These are phyloP conservation scores for Stromatinia cepivora DNA, from an alignment of 2,329 filamentous ascomycete species.

Conservation along the genomic window DNA sequence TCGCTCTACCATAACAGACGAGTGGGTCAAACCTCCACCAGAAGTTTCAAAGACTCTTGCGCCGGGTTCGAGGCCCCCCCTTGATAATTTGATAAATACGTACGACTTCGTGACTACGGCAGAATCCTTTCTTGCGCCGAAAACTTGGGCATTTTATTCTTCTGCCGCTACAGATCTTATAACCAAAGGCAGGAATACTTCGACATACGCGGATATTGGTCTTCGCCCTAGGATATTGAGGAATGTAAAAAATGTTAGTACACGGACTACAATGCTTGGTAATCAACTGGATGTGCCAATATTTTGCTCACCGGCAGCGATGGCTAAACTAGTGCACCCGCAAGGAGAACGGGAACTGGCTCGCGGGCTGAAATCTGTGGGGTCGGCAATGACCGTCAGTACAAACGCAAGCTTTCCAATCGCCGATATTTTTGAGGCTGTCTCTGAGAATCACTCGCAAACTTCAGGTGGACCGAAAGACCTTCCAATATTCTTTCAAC, in stretches of 20 bases:
- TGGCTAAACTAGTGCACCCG: conserved; percentile 62
- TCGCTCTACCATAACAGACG: conserved; percentile 48
- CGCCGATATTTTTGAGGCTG: conserved; percentile 49
- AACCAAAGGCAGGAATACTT: conserved; percentile 58
- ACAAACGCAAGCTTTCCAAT: conserved; percentile 62
- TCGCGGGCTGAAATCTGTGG: conserved; percentile 50
- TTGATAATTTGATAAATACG: conserved; percentile 56
- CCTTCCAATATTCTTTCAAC: conserved; percentile 53
- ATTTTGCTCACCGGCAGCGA: conserved; percentile 64
- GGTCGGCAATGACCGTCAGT: conserved; percentile 59
- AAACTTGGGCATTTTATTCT: conserved; percentile 70
- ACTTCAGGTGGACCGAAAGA: conserved; percentile 12
- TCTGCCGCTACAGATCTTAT: conserved; percentile 69
- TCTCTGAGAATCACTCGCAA: conserved; percentile 32
- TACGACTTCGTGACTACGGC: conserved; percentile 63
- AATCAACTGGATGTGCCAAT: conserved; percentile 55
- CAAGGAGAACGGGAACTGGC: conserved; percentile 63
- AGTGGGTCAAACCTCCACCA: conserved; percentile 48
- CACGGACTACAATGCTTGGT: conserved; percentile 56
- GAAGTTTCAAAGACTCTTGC: conserved; percentile 32
- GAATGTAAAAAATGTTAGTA: conserved; percentile 55
- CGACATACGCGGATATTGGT: conserved; percentile 55
- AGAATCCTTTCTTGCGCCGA: conserved; percentile 54
- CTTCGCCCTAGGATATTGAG: conserved; percentile 59
- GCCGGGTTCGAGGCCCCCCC: conserved; percentile 41